Evolutionary conservation across 495 filamentous ascomycete genomes (phyloP).

Genomic region (Podospora appendiculata): DNA sequence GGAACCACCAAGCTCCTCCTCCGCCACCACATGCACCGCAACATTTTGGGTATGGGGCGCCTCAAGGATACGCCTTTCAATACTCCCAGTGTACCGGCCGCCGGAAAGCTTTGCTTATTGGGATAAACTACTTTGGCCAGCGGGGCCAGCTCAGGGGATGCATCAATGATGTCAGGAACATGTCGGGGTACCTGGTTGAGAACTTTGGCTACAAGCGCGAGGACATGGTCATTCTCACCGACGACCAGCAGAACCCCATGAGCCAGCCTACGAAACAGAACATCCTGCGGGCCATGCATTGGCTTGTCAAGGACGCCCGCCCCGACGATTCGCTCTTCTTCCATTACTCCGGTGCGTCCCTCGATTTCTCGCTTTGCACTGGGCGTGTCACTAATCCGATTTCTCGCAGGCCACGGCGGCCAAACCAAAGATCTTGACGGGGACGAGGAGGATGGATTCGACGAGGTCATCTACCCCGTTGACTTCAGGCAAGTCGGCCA

Average conservation of each 20-base stretch:
- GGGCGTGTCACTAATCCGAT: not conserved
- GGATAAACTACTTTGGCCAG: slow-evolving; percentile 97
- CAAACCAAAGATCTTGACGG: slow-evolving; percentile 95
- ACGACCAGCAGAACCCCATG: slow-evolving; percentile 96
- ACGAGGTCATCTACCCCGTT: slow-evolving; percentile 97
- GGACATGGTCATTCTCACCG: slow-evolving; percentile 96
- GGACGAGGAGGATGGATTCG: slow-evolving; percentile 91
- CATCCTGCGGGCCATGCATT: slow-evolving; percentile 95
- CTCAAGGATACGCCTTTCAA: slow-evolving; percentile 71
- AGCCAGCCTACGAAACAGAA: slow-evolving; percentile 95
- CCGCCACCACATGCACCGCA: slow-evolving; percentile 53
- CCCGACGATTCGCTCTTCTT: slow-evolving; percentile 97
- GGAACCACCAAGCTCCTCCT: slow-evolving; percentile 45
- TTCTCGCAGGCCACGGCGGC: slow-evolving; percentile 72
- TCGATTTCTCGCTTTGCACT: not conserved
- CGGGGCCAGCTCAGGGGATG: slow-evolving; percentile 87
- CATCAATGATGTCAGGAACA: slow-evolving; percentile 98
- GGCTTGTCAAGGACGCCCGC: slow-evolving; percentile 90
- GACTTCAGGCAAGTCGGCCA: slow-evolving; percentile 87
- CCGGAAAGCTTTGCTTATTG: slow-evolving; percentile 87
- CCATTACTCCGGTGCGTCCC: slow-evolving; percentile 81
- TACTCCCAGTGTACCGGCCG: slow-evolving; percentile 90
- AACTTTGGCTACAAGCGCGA: slow-evolving; percentile 91
- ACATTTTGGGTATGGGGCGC: slow-evolving; percentile 71
- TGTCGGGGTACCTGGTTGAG: slow-evolving; percentile 86